Conservation (phyloP, 257 asterid species). For the Fraxinus quadrangulata region DNA sequence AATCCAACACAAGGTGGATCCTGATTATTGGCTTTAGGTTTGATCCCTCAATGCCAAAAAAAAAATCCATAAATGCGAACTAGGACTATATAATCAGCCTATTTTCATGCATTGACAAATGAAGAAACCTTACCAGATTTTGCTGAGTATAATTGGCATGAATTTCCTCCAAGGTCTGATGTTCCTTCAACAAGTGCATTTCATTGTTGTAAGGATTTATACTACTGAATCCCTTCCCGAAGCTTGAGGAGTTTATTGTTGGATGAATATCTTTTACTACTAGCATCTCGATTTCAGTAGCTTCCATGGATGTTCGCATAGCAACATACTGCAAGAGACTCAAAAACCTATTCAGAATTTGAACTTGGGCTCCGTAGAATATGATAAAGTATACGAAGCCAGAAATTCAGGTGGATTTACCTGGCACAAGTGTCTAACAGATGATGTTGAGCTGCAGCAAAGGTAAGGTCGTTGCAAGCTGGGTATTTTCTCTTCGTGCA, state of each 20-base stretch:
- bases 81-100: background rate
- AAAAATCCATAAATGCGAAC: background rate
- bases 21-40: background rate
- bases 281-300: constrained; percentile 67
- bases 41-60: background rate
- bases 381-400: constrained; percentile 11
- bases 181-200: constrained; percentile 54
- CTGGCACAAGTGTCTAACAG: constrained; percentile 76
- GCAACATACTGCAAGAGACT: background rate
- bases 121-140: constrained; percentile 58
- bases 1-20: background rate
- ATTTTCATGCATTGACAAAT: background rate
- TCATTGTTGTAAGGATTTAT: constrained; percentile 47
- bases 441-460: constrained; percentile 62
- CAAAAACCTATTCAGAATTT: constrained; percentile 10
- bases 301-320: constrained; percentile 64
- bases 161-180: constrained; percentile 73
- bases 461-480: constrained; percentile 80
- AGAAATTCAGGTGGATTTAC: constrained; percentile 37
- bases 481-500: constrained; percentile 66
- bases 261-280: constrained; percentile 47
- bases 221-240: constrained; percentile 29
- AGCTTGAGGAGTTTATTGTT: constrained; percentile 33
- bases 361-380: background rate
- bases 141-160: constrained; percentile 59